Percentiles rank a stretch among this genome's conserved stretches.
These are phyloP conservation scores for Serendipita vermifera DNA, from an alignment of 768 basidiomycete species.

Conservation along the genomic window DNA sequence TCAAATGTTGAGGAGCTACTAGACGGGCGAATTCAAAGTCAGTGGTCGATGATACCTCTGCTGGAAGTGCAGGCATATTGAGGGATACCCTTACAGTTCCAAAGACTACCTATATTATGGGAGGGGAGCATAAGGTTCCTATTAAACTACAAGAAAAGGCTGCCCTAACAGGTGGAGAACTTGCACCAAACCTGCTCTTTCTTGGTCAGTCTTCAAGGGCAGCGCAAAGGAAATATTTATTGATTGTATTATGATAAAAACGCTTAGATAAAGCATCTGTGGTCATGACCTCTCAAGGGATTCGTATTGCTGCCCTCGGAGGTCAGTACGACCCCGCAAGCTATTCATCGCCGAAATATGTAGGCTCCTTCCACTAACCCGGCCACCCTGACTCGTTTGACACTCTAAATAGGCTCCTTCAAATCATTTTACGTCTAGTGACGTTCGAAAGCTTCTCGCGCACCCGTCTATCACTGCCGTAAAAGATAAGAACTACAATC, in stretches of 20 bases:
- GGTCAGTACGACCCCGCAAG: conserved; percentile 52
- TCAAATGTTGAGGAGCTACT: conserved; percentile 41
- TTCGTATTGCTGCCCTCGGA: conserved; percentile 65
- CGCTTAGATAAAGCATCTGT: conserved; percentile 63
- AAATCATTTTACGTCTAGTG: conserved; percentile 46
- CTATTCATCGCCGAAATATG: conserved; percentile 7
- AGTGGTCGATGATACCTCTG: conserved; percentile 13
- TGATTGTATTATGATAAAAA: background rate
- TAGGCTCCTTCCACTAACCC: no score
- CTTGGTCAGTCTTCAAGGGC: conserved; percentile 45
- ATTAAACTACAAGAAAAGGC: conserved; percentile 60
- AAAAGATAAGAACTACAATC: conserved; percentile 32
- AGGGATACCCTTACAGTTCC: conserved; percentile 42
- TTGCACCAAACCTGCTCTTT: conserved; percentile 73
- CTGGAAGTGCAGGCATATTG: conserved; percentile 13
- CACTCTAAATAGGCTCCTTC: background rate
- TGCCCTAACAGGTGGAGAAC: conserved; percentile 59
- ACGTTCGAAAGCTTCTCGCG: conserved; percentile 56
- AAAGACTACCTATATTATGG: conserved; percentile 85
- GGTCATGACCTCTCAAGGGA: conserved; percentile 62
- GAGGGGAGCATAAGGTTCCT: conserved; percentile 68
- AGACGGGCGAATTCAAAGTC: conserved; percentile 55
- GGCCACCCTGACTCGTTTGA: background rate
- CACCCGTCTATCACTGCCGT: conserved; percentile 47
- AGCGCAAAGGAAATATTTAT: conserved; percentile 9